These are phyloP conservation scores for Starmerella asiatica DNA, from an alignment of 805 yeast genomes.

Conservation along the genomic window DNA sequence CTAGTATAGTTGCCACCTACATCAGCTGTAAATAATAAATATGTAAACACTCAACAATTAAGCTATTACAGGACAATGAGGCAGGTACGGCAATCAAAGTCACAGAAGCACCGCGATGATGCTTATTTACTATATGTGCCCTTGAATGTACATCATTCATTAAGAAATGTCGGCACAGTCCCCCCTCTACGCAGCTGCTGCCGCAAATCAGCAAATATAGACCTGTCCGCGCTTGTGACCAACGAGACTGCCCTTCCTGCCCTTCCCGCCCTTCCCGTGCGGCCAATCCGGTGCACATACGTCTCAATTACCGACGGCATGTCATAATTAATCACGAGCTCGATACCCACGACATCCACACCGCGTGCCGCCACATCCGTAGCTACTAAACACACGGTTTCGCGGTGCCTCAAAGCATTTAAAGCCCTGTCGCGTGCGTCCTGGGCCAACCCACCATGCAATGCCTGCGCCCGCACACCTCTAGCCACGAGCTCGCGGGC, in stretches of 20 bases:
- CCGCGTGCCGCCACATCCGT: constrained; percentile 97
- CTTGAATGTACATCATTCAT: background rate
- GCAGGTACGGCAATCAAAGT: too few species aligned
- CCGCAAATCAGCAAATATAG: constrained; percentile 14
- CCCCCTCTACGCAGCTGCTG: constrained; percentile 7
- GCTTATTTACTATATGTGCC: background rate
- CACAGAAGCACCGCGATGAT: too few species aligned
- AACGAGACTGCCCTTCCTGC: constrained; percentile 66
- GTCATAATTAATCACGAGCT: constrained; percentile 75
- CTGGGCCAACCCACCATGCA: constrained; percentile 84
- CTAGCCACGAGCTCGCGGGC: constrained; percentile 36
- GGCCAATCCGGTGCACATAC: constrained; percentile 84
- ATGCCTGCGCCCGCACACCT: constrained; percentile 41
- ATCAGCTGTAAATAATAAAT: too few species aligned
- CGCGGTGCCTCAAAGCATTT: constrained; percentile 40
- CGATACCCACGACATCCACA: constrained; percentile 76
- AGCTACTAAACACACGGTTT: constrained; percentile 58
- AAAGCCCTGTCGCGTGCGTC: constrained; percentile 73
- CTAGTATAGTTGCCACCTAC: too few species aligned
- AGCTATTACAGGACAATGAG: too few species aligned
- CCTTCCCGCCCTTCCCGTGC: constrained; percentile 93
- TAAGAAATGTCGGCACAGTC: background rate
- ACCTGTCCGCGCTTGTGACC: constrained; percentile 24
- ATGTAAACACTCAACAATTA: too few species aligned
- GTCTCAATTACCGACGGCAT: constrained; percentile 68